Evolutionary conservation across 2,329 filamentous ascomycete species (phyloP), one percentile per base, ranked within the genome.

Genomic region (Neocucurbitaria cava): DNA sequence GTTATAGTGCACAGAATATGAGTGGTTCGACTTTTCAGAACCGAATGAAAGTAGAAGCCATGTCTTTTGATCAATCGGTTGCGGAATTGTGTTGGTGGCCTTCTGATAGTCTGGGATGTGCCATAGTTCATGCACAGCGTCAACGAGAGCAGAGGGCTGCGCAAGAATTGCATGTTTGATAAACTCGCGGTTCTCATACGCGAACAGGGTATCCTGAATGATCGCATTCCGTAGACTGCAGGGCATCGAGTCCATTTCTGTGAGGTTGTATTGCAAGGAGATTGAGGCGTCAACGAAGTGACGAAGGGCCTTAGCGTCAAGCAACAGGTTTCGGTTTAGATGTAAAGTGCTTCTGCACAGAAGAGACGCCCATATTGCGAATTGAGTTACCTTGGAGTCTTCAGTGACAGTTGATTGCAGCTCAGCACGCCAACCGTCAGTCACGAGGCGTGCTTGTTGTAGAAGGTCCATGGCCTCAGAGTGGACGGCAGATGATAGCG

Each of bases 281-380:
- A 82, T 71, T 0, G 80, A 80, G 5, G 72, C 71, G 44, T 75
- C 64, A 26, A 82, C 61, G 43, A 79, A 80, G 10, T 38, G 28
- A 5, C 40, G 49, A 24, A 59, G 23, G 13, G 52, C 2, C 42
- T 30, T 18, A 76, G 54, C 8, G 23, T 36, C n/a, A 7, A n/a
- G 4, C 13, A 43, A 26, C n/a, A 21, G 4, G 10, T 46, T 26
- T 26, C 24, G 13, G 53, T 54, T 33, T 3, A 61, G n/a, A 40
- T 73, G 66, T 49, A 82, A 82, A 0, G 82, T 84, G 2, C 78
- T 73, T 21, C 79, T 75, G 46, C 85, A 88, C 0, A 89, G 72
- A 0, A 89, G 56, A 0, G 86, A 81, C 0, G 85, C 81, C 71
- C 80, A 81, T 0, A 89, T 77, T 0, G 78, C 78, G 56, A 83